Base-by-base conservation (phyloP, 306 rosid species). In the Amphicarpaea edgeworthii region DNA sequence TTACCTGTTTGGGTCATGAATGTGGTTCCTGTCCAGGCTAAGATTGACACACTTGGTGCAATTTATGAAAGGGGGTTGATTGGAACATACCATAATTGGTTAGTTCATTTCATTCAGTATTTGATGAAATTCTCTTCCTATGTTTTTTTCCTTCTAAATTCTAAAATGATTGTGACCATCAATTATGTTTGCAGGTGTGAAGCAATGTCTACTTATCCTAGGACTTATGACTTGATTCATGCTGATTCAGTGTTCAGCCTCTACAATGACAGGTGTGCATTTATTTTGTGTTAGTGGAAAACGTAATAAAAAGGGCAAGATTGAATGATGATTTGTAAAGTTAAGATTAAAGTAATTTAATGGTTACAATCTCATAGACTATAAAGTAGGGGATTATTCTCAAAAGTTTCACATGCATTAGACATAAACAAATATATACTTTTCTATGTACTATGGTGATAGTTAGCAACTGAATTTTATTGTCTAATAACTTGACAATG, bases 171-270 rank as follows among this genome's bases (percentile, higher is more conserved):
- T n/a, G 1, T 75, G 80, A 17, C 6, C 12, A 46, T 32, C 6
- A 55, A 75, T 38, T 58, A 2, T 71, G 19, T 78, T 78, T 77
- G 68, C 88, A 93, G 98, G 97, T 89, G 97, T 79, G 98, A 93
- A 75, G 98, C 96, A 63, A 87, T 93, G 97, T 93, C 97, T 65
- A 93, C 97, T 23, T 90, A 91, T 86, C 98, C 97, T 54, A 88
- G 98, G 79, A 89, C 96, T 34, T 93, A 91, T 59, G 97, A 90
- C 62, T 75, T 93, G 38, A 87, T 93, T 78, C 97, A 93, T 80
- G 96, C 91, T 11, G 94, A 93, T 84, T 84, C 89, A 49, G 72
- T 93, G 41, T 89, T 91, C 78, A 88, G 86, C 82, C 91, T 91
- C 62, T 88, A 93, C 79, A 73, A 79, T 40, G 76, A 77, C 71